A percentile compares a stretch with the other conserved stretches of the same genome.
These are phyloP conservation scores for Aspergillus novofumigatus DNA, from an alignment of 2,329 filamentous ascomycete species.

Conservation along the genomic window DNA sequence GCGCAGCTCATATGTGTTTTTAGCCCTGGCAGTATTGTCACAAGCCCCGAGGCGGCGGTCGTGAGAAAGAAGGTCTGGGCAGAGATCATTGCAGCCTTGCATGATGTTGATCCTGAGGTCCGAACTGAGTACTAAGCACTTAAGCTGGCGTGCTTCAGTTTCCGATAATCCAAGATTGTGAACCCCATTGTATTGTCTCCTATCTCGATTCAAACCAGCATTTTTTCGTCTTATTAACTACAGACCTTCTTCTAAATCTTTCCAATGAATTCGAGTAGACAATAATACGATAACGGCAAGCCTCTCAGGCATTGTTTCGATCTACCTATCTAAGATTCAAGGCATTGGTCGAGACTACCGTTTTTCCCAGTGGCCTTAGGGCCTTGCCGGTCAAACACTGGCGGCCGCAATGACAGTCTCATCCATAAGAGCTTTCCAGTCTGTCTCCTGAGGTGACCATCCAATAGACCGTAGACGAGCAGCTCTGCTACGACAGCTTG, in stretches of 20 bases:
- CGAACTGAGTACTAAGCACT: background rate
- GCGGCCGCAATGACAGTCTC: no score
- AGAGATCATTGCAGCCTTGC: background rate
- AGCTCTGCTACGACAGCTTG: no score
- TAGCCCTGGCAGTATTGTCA: background rate
- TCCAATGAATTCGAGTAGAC: background rate
- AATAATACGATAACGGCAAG: background rate
- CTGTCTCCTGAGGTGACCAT: no score
- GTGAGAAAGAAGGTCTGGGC: background rate
- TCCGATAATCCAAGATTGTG: background rate
- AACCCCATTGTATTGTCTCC: background rate
- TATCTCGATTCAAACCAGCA: no score
- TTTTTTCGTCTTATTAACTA: background rate
- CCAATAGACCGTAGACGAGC: no score
- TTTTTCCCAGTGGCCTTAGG: background rate
- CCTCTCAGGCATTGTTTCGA: background rate
- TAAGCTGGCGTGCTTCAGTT: background rate
- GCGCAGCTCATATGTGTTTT: background rate
- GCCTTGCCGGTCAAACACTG: no score
- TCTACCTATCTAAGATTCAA: background rate
- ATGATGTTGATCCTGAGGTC: background rate
- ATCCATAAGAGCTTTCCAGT: no score
- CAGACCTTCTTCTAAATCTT: background rate
- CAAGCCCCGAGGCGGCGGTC: background rate
- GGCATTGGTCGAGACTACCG: background rate